A percentile compares a stretch with the other conserved stretches of the same genome.
Conservation (phyloP, 192 early-diverging fungal genomes). For the Coemansia sp. region DNA sequence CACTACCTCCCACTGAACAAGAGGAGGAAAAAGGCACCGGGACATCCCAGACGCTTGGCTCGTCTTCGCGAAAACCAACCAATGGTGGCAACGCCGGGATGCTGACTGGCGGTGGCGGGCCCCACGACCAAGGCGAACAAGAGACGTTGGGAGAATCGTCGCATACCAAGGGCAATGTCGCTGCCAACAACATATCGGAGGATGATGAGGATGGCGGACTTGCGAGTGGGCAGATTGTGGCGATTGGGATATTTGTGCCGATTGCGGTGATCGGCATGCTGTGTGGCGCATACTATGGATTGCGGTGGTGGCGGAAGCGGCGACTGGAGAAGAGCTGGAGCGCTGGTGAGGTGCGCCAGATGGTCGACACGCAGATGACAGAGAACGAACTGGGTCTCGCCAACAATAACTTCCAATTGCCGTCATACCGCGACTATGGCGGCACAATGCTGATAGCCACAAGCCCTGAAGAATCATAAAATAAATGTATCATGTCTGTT, state of each 20-base stretch:
- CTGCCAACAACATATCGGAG: neutral
- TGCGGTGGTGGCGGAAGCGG: slow-evolving; percentile 26
- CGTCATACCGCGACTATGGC: slow-evolving; percentile 36
- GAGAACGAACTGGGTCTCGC: slow-evolving; percentile 26
- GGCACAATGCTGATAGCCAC: slow-evolving; percentile 33
- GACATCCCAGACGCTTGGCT: neutral
- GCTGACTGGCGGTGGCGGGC: neutral
- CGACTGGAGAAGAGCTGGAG: slow-evolving; percentile 19
- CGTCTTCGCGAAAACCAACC: neutral
- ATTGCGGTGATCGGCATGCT: slow-evolving; percentile 14
- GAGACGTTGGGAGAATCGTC: too few relatives aligned
- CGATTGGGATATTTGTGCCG: slow-evolving; percentile 6
- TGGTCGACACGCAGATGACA: slow-evolving; percentile 38
- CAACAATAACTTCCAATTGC: slow-evolving; percentile 21
- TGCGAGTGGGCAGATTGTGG: slow-evolving; percentile 16
- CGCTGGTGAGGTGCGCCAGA: slow-evolving; percentile 22
- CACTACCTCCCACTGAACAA: too few relatives aligned
- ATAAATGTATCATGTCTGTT: too few relatives aligned
- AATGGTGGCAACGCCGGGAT: neutral
- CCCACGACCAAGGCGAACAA: too few relatives aligned
- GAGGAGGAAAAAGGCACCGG: neutral
- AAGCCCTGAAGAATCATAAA: slow-evolving; percentile 4
- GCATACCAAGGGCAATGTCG: too few relatives aligned
- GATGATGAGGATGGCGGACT: neutral
- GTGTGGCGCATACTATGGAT: slow-evolving; percentile 13